These are phyloP conservation scores for Colletotrichum lindemuthianum DNA, from an alignment of 2,329 filamentous ascomycete species.

Conservation along the genomic window DNA sequence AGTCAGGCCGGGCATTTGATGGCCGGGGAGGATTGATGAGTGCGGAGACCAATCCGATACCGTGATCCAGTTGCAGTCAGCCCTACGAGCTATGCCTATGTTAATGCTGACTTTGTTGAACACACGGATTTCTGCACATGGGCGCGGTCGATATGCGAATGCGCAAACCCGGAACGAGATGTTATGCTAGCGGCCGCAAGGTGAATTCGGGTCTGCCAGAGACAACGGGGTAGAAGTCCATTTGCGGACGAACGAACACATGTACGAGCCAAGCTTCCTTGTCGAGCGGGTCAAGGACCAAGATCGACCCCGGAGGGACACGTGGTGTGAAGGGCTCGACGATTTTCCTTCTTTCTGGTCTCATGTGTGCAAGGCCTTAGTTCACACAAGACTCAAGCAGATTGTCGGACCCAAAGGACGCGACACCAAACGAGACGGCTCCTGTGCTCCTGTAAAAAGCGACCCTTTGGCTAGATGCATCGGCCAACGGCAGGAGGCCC, in stretches of 20 bases:
- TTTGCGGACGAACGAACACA: slow-evolving; percentile 7
- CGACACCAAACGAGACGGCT: too few species aligned
- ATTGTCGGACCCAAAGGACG: neutral
- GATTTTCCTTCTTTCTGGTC: slow-evolving; percentile 1
- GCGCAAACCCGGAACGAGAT: too few species aligned
- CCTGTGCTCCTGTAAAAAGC: too few species aligned
- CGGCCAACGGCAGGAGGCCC: too few species aligned
- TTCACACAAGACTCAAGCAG: neutral
- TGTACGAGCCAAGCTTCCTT: slow-evolving; percentile 10
- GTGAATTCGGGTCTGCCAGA: neutral
- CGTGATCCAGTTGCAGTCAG: slow-evolving; percentile 28
- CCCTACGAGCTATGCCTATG: slow-evolving; percentile 14
- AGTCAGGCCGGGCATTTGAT: slow-evolving; percentile 10
- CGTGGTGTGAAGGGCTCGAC: slow-evolving; percentile 23
- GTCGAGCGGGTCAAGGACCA: slow-evolving; percentile 12
- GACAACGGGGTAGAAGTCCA: neutral
- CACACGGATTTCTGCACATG: neutral
- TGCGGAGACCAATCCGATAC: slow-evolving; percentile 27
- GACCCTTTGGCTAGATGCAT: too few species aligned
- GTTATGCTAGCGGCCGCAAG: too few species aligned
- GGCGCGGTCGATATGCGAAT: neutral
- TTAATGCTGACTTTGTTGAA: neutral
- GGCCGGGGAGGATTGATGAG: slow-evolving; percentile 3
- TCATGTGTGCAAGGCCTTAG: slow-evolving; percentile 6
- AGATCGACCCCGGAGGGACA: slow-evolving; percentile 27